phyloP scores from a whole-genome alignment of 176 grass and related monocot genomes.

The Miscanthus lutarioriparius region DNA sequence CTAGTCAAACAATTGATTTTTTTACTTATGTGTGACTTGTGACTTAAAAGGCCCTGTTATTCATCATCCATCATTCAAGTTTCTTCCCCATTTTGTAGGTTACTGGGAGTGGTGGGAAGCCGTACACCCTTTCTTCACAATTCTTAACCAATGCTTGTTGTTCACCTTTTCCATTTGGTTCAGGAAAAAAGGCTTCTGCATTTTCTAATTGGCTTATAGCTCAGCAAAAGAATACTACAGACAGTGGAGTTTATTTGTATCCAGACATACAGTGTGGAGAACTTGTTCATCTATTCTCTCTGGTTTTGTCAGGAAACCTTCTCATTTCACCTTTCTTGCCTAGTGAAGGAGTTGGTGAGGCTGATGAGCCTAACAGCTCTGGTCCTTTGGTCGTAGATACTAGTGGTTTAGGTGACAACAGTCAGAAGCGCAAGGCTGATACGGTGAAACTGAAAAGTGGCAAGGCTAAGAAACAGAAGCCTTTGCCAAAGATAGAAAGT shows the following conservation, averaged over 20 bases:
- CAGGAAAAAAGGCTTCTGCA: slow-evolving; percentile 66
- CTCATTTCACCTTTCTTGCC: slow-evolving; percentile 70
- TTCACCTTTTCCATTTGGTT: slow-evolving; percentile 89
- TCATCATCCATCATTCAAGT: slow-evolving; percentile 19
- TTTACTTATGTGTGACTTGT: neutral
- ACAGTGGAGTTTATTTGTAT: slow-evolving; percentile 55
- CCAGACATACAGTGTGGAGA: slow-evolving; percentile 87
- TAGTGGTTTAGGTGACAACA: slow-evolving; percentile 16
- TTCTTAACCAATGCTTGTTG: slow-evolving; percentile 73
- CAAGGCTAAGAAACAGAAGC: slow-evolving; percentile 69
- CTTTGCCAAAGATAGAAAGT: slow-evolving; percentile 55
- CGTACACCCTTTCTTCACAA: slow-evolving; percentile 71
- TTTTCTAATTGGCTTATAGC: slow-evolving; percentile 65
- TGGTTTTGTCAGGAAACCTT: slow-evolving; percentile 60
- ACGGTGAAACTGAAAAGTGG: slow-evolving; percentile 41
- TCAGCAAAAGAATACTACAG: slow-evolving; percentile 52
- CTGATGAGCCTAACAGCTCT: slow-evolving; percentile 60
- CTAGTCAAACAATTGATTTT: neutral
- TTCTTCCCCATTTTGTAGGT: slow-evolving; percentile 51
- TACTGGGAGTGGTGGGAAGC: slow-evolving; percentile 70
- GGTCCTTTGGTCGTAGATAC: slow-evolving; percentile 36
- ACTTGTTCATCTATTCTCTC: slow-evolving; percentile 69
- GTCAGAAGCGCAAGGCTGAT: slow-evolving; percentile 59
- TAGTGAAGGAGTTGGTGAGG: slow-evolving; percentile 80
- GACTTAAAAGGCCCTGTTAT: slow-evolving; percentile 9